Conservation (phyloP, 1,284 basidiomycete species). For the Fomitopsis palustris region DNA sequence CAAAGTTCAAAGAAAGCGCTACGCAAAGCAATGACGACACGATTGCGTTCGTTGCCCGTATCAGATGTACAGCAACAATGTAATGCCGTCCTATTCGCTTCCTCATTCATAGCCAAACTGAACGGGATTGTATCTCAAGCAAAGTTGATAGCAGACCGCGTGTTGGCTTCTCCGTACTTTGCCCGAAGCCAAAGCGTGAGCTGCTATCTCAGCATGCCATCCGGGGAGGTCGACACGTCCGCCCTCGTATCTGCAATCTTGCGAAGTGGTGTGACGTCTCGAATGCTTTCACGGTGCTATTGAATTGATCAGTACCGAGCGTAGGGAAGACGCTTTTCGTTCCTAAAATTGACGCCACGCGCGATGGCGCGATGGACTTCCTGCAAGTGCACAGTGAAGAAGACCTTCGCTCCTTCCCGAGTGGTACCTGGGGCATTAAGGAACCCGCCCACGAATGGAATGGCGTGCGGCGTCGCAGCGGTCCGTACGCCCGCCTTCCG, state of each 20-base stretch:
- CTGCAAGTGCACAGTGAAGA: slow-evolving; percentile 53
- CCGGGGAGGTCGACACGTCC: slow-evolving; percentile 62
- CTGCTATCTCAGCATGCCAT: slow-evolving; percentile 78
- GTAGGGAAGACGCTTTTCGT: slow-evolving; percentile 66
- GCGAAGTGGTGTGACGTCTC: slow-evolving; percentile 35
- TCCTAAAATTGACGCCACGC: slow-evolving; percentile 53
- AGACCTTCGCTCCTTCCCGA: slow-evolving; percentile 55
- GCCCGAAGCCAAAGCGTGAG: slow-evolving; percentile 47
- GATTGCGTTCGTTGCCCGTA: slow-evolving; percentile 40
- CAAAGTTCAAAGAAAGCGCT: slow-evolving; percentile 49
- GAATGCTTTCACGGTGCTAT: slow-evolving; percentile 11
- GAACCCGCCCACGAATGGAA: slow-evolving; percentile 54
- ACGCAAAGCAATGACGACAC: slow-evolving; percentile 43
- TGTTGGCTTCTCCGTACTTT: slow-evolving; percentile 51
- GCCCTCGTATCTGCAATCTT: slow-evolving; percentile 46
- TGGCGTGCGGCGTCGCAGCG: slow-evolving; percentile 41
- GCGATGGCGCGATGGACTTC: slow-evolving; percentile 59
- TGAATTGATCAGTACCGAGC: background rate
- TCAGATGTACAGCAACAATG: slow-evolving; percentile 57
- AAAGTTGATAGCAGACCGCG: slow-evolving; percentile 42
- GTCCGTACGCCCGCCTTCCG: slow-evolving; percentile 34
- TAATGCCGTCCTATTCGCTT: slow-evolving; percentile 26
- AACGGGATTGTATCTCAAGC: slow-evolving; percentile 38
- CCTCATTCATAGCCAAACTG: background rate
- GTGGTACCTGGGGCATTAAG: slow-evolving; percentile 70